phyloP scores from a whole-genome alignment of 2,329 filamentous ascomycete species.

The Emmonsiellopsis sp. region DNA sequence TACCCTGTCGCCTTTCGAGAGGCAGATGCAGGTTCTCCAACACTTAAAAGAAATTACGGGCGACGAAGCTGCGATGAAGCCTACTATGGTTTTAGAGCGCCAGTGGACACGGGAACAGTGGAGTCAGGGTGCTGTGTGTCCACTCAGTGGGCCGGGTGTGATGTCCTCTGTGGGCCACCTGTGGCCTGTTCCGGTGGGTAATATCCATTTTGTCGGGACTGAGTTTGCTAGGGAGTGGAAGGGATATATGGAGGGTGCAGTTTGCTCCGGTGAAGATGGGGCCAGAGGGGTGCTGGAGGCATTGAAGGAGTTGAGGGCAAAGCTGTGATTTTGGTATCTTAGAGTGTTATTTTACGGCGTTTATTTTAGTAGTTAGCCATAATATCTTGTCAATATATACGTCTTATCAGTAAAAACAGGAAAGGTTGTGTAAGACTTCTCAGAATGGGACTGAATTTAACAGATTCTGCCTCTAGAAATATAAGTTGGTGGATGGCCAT shows the following conservation, averaged over 20 bases:
- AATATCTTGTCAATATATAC: background rate
- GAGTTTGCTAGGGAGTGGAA: constrained; percentile 46
- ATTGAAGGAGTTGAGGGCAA: constrained; percentile 11
- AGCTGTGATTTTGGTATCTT: background rate
- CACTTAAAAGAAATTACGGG: constrained; percentile 24
- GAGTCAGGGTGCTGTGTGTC: constrained; percentile 28
- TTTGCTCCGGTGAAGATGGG: constrained; percentile 41
- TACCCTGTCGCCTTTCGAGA: constrained; percentile 13
- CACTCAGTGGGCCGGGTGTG: constrained; percentile 27
- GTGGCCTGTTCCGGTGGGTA: constrained; percentile 24
- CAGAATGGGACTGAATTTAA: no score
- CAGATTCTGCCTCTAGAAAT: background rate
- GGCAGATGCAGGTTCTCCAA: constrained; percentile 18
- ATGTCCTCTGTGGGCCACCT: constrained; percentile 20
- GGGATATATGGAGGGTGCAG: constrained; percentile 51
- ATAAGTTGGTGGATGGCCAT: background rate
- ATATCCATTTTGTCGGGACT: constrained; percentile 46
- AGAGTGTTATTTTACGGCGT: no score
- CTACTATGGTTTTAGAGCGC: constrained; percentile 17
- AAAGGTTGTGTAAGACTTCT: no score
- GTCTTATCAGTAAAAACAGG: background rate
- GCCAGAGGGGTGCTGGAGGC: constrained; percentile 33
- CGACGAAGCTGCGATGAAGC: constrained; percentile 8
- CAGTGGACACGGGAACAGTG: constrained; percentile 31
- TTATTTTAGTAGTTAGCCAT: background rate